These are phyloP conservation scores for Davidsoniella virescens DNA, from an alignment of 2,329 filamentous ascomycete species.

Conservation along the genomic window DNA sequence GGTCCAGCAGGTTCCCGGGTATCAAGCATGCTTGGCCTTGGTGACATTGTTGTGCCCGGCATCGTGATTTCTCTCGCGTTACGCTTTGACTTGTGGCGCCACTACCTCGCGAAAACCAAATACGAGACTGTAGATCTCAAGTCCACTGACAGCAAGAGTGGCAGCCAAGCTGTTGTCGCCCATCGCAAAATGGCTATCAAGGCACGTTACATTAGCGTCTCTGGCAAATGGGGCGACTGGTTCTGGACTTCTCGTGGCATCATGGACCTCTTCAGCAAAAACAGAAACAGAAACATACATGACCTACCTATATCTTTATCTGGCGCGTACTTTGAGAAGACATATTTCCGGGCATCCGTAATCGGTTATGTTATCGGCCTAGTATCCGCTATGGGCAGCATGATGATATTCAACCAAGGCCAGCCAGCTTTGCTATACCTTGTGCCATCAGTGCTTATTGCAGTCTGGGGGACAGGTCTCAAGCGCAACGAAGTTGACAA, in stretches of 20 bases:
- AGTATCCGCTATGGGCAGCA: slow-evolving; percentile 56
- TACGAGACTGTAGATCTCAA: slow-evolving; percentile 17
- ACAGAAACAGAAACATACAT: no score
- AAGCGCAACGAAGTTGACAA: slow-evolving; percentile 52
- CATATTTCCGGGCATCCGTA: slow-evolving; percentile 68
- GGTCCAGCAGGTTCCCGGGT: slow-evolving; percentile 53
- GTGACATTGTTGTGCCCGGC: slow-evolving; percentile 86
- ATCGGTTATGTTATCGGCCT: slow-evolving; percentile 66
- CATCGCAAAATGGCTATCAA: slow-evolving; percentile 30
- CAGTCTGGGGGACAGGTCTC: slow-evolving; percentile 59
- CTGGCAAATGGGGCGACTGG: slow-evolving; percentile 65
- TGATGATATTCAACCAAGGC: slow-evolving; percentile 62
- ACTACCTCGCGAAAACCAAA: slow-evolving; percentile 55
- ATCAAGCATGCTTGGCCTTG: slow-evolving; percentile 69
- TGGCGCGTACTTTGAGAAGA: slow-evolving; percentile 48
- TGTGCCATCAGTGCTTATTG: slow-evolving; percentile 65
- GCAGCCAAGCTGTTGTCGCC: slow-evolving; percentile 21
- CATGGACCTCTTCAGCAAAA: not conserved
- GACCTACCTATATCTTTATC: not conserved
- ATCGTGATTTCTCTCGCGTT: slow-evolving; percentile 79
- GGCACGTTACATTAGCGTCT: slow-evolving; percentile 38
- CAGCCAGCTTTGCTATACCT: slow-evolving; percentile 88
- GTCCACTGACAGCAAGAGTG: slow-evolving; percentile 12
- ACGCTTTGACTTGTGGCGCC: slow-evolving; percentile 77
- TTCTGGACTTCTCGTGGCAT: slow-evolving; percentile 47